A percentile compares a stretch with the other conserved stretches of the same genome.
phyloP scores from a whole-genome alignment of 1,139 yeast species.

The Pichia sp. region DNA sequence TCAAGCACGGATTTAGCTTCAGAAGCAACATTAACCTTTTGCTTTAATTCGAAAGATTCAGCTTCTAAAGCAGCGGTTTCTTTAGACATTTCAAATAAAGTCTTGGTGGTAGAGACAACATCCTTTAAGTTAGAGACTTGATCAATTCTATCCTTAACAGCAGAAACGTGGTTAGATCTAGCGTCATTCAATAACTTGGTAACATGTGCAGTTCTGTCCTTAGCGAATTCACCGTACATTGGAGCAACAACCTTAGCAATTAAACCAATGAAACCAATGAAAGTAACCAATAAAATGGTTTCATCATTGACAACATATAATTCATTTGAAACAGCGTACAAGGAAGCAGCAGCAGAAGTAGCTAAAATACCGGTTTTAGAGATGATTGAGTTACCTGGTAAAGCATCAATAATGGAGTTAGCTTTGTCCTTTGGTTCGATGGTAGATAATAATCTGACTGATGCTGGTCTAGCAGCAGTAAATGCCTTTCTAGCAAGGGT shows the following conservation, averaged over 20 bases:
- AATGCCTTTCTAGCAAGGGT: conserved; percentile 11
- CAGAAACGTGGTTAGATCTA: conserved; percentile 82
- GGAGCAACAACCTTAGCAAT: conserved; percentile 89
- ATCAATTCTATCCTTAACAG: conserved; percentile 87
- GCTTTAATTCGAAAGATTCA: conserved; percentile 85
- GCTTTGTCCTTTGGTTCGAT: conserved; percentile 90
- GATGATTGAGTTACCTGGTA: conserved; percentile 84
- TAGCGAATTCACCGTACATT: conserved; percentile 91
- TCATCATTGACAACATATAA: conserved; percentile 91
- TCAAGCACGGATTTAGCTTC: conserved; percentile 95
- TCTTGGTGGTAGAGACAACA: conserved; percentile 86
- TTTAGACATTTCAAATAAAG: conserved; percentile 86
- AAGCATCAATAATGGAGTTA: conserved; percentile 75
- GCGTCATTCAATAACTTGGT: conserved; percentile 77
- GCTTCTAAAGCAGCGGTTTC: conserved; percentile 97
- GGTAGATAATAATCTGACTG: conserved; percentile 58
- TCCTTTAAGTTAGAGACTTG: conserved; percentile 85
- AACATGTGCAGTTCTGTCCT: conserved; percentile 80
- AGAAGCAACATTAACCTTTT: conserved; percentile 73
- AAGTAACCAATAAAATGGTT: conserved; percentile 75
- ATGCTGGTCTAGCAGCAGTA: conserved; percentile 25
- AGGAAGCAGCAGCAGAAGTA: conserved; percentile 88
- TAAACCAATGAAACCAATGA: conserved; percentile 66
- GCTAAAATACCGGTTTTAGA: conserved; percentile 95
- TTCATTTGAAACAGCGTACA: conserved; percentile 91